Evolutionary conservation across 495 filamentous ascomycete species (phyloP).

Genomic region (Podospora pseudocomata): DNA sequence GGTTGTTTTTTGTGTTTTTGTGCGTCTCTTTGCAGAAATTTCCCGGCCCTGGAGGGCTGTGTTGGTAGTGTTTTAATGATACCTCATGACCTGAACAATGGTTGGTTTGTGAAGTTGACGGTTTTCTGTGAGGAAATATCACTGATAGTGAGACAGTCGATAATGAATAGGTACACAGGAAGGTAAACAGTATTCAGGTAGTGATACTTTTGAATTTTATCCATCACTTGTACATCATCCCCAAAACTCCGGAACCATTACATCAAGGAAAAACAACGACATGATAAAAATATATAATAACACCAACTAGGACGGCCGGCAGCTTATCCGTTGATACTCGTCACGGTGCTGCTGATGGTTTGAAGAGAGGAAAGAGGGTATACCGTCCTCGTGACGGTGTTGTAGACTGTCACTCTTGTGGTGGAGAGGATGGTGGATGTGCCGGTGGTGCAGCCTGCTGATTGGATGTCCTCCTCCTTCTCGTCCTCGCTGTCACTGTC

Average conservation of each 20-base stretch:
- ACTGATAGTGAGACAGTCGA: no score
- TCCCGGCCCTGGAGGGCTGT: neutral
- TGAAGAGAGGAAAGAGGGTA: neutral
- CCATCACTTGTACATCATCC: no score
- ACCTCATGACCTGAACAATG: neutral
- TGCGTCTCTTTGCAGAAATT: neutral
- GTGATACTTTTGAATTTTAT: no score
- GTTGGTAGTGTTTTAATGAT: neutral
- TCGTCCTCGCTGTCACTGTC: neutral
- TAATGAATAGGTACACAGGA: no score
- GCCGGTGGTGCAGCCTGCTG: neutral
- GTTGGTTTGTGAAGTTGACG: neutral
- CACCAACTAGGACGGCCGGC: no score
- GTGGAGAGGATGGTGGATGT: neutral
- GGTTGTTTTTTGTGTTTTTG: neutral
- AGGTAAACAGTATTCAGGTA: no score
- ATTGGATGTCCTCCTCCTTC: neutral
- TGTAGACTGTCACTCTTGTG: neutral
- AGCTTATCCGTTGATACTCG: neutral
- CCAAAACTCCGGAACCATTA: neutral
- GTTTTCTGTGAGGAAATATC: no score
- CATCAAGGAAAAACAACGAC: no score
- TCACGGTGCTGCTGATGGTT: neutral
- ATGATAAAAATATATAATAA: no score
- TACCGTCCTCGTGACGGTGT: neutral